Percentiles rank a stretch among this genome's conserved stretches.
phyloP scores from a whole-genome alignment of 2,329 filamentous ascomycete species.

The Aspergillus niger region DNA sequence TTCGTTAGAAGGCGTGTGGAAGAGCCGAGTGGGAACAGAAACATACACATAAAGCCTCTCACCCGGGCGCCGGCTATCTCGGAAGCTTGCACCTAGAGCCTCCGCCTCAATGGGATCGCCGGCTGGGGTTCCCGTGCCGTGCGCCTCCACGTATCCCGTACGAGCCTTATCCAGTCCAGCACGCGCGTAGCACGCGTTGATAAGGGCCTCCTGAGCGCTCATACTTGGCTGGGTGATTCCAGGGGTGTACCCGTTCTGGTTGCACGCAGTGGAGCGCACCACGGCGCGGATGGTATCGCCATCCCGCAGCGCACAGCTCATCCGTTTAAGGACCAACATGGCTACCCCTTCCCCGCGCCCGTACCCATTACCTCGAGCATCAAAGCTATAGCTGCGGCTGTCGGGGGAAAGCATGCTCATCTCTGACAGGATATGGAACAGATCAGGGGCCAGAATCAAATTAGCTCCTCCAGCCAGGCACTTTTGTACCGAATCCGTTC shows the following conservation, averaged over 20 bases:
- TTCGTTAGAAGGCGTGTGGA: not conserved
- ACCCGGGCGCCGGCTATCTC: not conserved
- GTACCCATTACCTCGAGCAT: conserved; percentile 33
- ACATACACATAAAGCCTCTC: not conserved
- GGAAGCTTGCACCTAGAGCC: not conserved
- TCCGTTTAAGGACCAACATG: conserved; percentile 12
- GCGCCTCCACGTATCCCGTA: not conserved
- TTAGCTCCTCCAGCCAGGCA: not conserved
- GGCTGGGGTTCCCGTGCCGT: not conserved
- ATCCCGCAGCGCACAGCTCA: no score
- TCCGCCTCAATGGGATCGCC: not conserved
- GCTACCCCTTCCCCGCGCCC: conserved; percentile 34
- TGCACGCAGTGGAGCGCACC: not conserved
- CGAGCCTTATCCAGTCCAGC: not conserved
- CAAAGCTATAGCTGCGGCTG: conserved; percentile 30
- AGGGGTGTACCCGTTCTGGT: not conserved
- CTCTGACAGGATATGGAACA: not conserved
- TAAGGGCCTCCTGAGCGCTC: not conserved
- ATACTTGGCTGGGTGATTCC: not conserved
- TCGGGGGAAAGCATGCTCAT: conserved; percentile 32
- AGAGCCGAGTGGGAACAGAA: not conserved
- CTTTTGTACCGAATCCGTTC: not conserved
- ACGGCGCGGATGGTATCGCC: not conserved
- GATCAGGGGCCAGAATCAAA: not conserved
- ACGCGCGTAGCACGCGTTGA: not conserved